Percentiles rank a stretch among this genome's conserved stretches.
These are phyloP conservation scores for Adiantum capillusveneris DNA, from an alignment of 75 land plant genomes.

Conservation along the genomic window DNA sequence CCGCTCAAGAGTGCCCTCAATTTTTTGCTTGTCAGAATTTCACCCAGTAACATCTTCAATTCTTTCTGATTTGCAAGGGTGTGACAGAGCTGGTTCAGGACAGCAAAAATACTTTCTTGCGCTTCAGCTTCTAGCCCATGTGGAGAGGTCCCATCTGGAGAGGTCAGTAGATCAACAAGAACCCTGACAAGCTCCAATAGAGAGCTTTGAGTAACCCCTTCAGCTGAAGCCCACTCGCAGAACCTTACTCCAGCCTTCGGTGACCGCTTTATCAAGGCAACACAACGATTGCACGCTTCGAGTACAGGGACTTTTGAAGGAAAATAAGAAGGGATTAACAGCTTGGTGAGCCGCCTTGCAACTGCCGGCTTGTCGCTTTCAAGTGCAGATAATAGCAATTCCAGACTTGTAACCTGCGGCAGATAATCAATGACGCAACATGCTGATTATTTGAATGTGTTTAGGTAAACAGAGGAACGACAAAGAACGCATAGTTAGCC, in stretches of 20 bases:
- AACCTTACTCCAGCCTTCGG: constrained; percentile 71
- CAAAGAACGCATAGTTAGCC: not conserved
- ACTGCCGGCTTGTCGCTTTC: constrained; percentile 55
- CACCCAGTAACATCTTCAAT: constrained; percentile 27
- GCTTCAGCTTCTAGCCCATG: constrained; percentile 24
- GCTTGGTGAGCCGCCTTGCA: constrained; percentile 56
- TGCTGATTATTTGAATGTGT: not conserved
- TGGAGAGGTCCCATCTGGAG: constrained; percentile 26
- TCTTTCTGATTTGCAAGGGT: constrained; percentile 25
- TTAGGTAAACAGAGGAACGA: not conserved
- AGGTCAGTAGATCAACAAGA: constrained; percentile 18
- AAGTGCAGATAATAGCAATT: constrained; percentile 45
- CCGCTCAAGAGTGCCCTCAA: constrained; percentile 39
- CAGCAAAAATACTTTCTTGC: constrained; percentile 49
- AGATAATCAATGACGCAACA: not conserved
- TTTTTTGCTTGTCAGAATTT: constrained; percentile 36
- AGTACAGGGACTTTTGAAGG: constrained; percentile 39
- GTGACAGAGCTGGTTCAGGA: constrained; percentile 33
- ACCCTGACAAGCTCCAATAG: constrained; percentile 57
- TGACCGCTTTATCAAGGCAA: constrained; percentile 61
- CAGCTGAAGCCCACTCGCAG: constrained; percentile 58
- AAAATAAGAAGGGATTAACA: constrained; percentile 76
- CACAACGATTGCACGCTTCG: constrained; percentile 67
- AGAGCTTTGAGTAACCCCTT: constrained; percentile 56
- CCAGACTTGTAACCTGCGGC: constrained; percentile 54